A percentile compares a stretch with the other conserved stretches of the same genome.
phyloP scores from a whole-genome alignment of 306 rosid genomes.

The Malus orientalis region DNA sequence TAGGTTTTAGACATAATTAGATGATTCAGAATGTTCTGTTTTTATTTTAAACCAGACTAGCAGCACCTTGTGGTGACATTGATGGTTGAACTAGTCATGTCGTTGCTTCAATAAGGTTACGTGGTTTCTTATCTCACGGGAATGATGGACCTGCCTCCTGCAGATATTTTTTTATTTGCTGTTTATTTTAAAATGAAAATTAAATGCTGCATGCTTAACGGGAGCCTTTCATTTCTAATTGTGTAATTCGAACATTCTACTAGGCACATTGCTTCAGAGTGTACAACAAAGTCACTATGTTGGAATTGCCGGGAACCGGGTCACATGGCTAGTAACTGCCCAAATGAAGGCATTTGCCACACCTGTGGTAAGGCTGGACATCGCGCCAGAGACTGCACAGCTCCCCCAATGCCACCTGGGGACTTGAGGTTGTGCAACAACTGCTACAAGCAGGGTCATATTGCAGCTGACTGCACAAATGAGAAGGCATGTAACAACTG shows the following conservation, averaged over 20 bases:
- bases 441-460: slow-evolving; percentile 97
- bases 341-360: slow-evolving; percentile 96
- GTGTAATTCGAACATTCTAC: slow-evolving; percentile 2
- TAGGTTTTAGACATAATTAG: neutral
- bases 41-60: neutral
- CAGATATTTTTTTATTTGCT: neutral
- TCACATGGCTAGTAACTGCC: slow-evolving; percentile 89
- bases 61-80: neutral
- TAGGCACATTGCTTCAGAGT: slow-evolving; percentile 97
- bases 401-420: slow-evolving; percentile 81
- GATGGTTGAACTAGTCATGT: neutral
- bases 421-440: slow-evolving; percentile 92
- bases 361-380: slow-evolving; percentile 96
- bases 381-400: slow-evolving; percentile 87
- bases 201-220: neutral
- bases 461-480: slow-evolving; percentile 92
- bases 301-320: slow-evolving; percentile 99
- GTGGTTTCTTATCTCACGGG: neutral
- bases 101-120: neutral
- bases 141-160: neutral
- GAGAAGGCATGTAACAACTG: slow-evolving; percentile 99
- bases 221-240: neutral
- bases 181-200: neutral
- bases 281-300: slow-evolving; percentile 86
- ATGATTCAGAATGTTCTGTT: neutral